Conservation (phyloP, 805 yeast genomes). For the Saccharomyces mikatae region DNA sequence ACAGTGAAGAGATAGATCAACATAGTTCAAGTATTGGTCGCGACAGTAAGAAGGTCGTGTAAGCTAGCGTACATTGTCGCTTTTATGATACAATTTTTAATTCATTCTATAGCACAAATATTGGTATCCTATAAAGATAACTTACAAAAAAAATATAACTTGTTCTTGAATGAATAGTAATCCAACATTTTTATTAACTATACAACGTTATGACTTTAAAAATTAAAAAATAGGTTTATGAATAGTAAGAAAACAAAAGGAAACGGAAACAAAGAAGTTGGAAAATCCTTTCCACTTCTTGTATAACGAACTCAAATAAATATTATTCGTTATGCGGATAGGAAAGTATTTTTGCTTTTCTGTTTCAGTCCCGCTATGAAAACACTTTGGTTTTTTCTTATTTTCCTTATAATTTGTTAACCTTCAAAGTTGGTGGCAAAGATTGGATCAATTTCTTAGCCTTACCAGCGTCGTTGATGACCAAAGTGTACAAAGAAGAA, state of each 20-base stretch:
- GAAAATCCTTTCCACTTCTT: neutral
- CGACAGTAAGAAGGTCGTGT: neutral
- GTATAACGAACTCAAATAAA: neutral
- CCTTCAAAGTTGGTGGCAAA: conserved; percentile 86
- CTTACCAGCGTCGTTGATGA: conserved; percentile 90
- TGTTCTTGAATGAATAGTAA: neutral
- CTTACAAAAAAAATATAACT: neutral
- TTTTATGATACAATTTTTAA: neutral
- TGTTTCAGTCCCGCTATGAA: neutral
- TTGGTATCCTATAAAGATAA: neutral
- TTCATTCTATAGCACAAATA: neutral
- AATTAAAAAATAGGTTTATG: neutral
- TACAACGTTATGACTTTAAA: neutral
- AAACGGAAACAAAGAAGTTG: neutral
- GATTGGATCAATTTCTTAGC: conserved; percentile 97
- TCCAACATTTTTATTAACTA: neutral
- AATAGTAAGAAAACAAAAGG: neutral
- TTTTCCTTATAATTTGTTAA: conserved; percentile 39
- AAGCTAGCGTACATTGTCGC: neutral
- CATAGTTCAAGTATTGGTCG: neutral
- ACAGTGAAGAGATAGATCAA: neutral
- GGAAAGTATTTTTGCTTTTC: neutral
- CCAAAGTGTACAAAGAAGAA: conserved; percentile 88
- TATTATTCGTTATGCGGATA: neutral
- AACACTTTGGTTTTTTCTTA: neutral